phyloP scores from a whole-genome alignment of 2,329 filamentous ascomycete species.

The Didymella exigua region DNA sequence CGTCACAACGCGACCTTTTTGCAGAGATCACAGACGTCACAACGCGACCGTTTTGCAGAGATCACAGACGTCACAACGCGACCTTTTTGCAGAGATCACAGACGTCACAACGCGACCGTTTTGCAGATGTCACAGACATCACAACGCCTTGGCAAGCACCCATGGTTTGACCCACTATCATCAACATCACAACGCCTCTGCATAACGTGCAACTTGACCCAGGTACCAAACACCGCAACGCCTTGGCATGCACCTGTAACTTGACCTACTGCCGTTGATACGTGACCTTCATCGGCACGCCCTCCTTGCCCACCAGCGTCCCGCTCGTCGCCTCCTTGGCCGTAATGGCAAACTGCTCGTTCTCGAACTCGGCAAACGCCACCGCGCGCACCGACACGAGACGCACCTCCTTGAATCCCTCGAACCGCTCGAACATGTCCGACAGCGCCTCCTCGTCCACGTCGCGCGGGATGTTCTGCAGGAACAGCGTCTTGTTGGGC shows the following conservation, averaged over 20 bases:
- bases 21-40: too few relatives aligned
- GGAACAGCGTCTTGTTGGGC: slow-evolving; percentile 94
- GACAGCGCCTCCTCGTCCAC: slow-evolving; percentile 81
- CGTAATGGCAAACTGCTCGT: slow-evolving; percentile 83
- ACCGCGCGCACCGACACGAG: slow-evolving; percentile 87
- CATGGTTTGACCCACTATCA: too few relatives aligned
- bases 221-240: slow-evolving; percentile 35
- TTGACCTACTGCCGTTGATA: slow-evolving; percentile 92
- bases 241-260: not conserved
- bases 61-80: too few relatives aligned
- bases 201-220: not conserved
- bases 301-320: slow-evolving; percentile 75
- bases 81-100: too few relatives aligned
- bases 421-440: slow-evolving; percentile 83
- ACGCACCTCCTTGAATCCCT: slow-evolving; percentile 92
- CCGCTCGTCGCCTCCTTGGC: slow-evolving; percentile 93
- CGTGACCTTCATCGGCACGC: slow-evolving; percentile 87
- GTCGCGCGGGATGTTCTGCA: slow-evolving; percentile 89
- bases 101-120: too few relatives aligned
- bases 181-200: too few relatives aligned
- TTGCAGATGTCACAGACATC: too few relatives aligned
- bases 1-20: not conserved
- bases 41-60: too few relatives aligned
- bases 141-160: too few relatives aligned
- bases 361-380: slow-evolving; percentile 96